These are phyloP conservation scores for Dactylorhiza incarnata DNA, from an alignment of 106 monocot genomes.

Conservation along the genomic window DNA sequence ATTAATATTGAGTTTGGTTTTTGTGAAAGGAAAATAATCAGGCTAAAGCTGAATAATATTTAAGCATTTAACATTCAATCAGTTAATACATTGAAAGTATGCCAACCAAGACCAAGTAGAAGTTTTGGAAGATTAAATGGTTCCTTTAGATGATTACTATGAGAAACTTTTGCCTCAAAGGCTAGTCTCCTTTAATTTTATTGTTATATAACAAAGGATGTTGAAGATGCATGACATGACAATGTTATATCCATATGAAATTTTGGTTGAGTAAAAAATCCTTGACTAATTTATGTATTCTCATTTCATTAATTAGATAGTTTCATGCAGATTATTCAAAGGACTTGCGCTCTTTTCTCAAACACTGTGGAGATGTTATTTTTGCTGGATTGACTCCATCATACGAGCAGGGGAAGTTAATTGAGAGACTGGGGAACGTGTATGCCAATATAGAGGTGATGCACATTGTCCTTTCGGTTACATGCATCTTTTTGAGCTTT, in stretches of 20 bases:
- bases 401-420: slow-evolving; percentile 40
- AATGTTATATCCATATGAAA: not conserved
- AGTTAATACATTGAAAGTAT: not conserved
- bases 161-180: not conserved
- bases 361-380: slow-evolving; percentile 60
- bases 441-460: slow-evolving; percentile 66
- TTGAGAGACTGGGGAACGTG: slow-evolving; percentile 54
- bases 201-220: not conserved
- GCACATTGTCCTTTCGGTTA: not conserved
- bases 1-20: not conserved
- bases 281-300: not conserved
- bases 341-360: slow-evolving; percentile 66
- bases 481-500: not conserved
- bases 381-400: slow-evolving; percentile 50
- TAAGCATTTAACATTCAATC: not conserved
- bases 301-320: not conserved
- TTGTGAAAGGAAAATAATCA: not conserved
- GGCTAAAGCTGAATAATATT: not conserved
- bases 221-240: not conserved
- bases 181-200: not conserved
- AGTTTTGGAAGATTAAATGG: not conserved
- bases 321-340: slow-evolving; percentile 44
- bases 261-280: not conserved
- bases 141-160: not conserved
- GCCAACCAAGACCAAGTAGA: not conserved